Evolutionary conservation across 441 rosid genomes (phyloP).

Genomic region (Pelargonium cotyledonis): DNA sequence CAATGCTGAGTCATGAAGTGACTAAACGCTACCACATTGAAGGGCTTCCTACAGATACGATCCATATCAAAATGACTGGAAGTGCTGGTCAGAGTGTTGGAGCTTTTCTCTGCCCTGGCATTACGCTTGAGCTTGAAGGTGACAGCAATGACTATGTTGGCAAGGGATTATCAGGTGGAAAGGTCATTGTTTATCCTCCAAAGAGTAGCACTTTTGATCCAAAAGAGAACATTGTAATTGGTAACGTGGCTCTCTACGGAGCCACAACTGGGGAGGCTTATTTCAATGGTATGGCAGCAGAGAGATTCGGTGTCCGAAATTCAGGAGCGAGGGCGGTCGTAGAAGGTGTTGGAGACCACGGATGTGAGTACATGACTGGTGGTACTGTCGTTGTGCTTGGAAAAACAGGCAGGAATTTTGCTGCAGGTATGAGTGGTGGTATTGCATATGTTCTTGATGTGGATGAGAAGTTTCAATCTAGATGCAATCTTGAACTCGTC

Average conservation of each 20-base stretch:
- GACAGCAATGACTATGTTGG: constrained; percentile 98
- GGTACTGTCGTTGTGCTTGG: constrained; percentile 97
- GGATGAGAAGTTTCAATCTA: constrained; percentile 69
- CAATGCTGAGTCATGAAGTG: constrained; percentile 99
- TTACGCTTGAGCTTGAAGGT: constrained; percentile 90
- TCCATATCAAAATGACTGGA: constrained; percentile 81
- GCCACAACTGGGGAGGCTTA: constrained; percentile 93
- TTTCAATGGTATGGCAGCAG: constrained; percentile 99
- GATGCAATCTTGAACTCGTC: constrained; percentile 88
- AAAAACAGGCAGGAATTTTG: constrained; percentile 97
- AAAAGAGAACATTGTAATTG: constrained; percentile 94
- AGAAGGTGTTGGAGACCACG: constrained; percentile 99
- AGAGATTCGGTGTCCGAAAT: constrained; percentile 97
- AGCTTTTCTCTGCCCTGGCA: constrained; percentile 95
- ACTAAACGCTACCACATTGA: constrained; percentile 76
- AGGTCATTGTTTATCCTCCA: constrained; percentile 93
- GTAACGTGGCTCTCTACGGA: constrained; percentile 97
- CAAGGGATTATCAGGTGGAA: constrained; percentile 98
- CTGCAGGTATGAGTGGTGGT: constrained; percentile 99
- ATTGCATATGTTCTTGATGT: constrained; percentile 85
- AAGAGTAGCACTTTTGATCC: constrained; percentile 89
- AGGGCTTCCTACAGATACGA: constrained; percentile 90
- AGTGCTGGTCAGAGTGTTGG: constrained; percentile 99
- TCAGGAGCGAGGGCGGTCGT: constrained; percentile 99
- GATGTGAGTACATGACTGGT: constrained; percentile 99